phyloP scores from a whole-genome alignment of 495 filamentous ascomycete genomes.

The Aspergillus incahuasiensis region DNA sequence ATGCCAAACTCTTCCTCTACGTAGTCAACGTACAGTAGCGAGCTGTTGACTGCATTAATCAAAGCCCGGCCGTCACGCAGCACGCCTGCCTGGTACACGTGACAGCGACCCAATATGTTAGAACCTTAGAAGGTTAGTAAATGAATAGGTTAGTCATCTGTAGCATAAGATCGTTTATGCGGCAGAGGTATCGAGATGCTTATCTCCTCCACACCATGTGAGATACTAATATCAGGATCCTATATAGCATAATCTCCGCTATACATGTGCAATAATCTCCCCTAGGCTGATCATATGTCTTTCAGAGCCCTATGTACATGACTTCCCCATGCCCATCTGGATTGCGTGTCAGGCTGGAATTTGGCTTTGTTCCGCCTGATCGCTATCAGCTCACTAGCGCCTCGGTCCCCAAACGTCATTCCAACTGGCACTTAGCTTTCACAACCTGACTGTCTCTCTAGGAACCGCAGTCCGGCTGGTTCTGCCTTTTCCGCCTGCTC shows the following conservation, averaged over 20 bases:
- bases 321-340: neutral
- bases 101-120: no score
- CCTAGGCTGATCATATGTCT: neutral
- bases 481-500: neutral
- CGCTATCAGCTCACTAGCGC: conserved; percentile 17
- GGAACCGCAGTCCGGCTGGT: conserved; percentile 5
- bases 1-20: no score
- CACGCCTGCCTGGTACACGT: no score
- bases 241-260: no score
- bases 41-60: no score
- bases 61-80: no score
- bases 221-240: no score
- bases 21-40: no score
- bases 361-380: conserved; percentile 32
- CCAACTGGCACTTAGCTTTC: conserved; percentile 15
- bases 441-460: neutral
- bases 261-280: no score
- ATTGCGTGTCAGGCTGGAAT: conserved; percentile 24
- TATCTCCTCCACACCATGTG: neutral
- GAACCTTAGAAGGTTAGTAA: no score
- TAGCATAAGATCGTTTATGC: no score
- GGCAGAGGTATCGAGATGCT: neutral
- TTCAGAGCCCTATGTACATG: conserved; percentile 7
- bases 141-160: no score
- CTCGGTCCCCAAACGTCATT: conserved; percentile 21